Conservation (phyloP, 805 yeast species). For the Candida khao-thaluensis region DNA sequence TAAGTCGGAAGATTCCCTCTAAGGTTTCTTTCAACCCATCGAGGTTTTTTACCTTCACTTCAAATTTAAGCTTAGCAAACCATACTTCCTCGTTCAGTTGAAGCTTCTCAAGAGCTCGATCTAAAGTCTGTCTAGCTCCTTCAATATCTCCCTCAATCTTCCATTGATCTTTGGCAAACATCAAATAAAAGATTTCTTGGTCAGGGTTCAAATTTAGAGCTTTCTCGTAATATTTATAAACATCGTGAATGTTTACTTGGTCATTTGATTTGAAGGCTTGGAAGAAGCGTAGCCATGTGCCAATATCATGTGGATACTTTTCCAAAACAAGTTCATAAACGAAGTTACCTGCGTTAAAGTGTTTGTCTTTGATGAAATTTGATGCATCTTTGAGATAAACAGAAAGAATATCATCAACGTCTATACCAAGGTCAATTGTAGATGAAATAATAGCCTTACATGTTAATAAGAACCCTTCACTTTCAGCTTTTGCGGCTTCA, state of each 20-base stretch:
- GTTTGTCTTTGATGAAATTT: constrained; percentile 20
- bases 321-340: constrained; percentile 48
- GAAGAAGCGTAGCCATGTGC: constrained; percentile 51
- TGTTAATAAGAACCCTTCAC: constrained; percentile 44
- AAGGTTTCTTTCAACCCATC: constrained; percentile 36
- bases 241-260: constrained; percentile 12
- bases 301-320: constrained; percentile 44
- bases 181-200: constrained; percentile 52
- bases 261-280: constrained; percentile 21
- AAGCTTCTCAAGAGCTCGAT: constrained; percentile 42
- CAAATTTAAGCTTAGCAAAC: constrained; percentile 72
- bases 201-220: constrained; percentile 53
- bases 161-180: constrained; percentile 76
- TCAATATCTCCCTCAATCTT: constrained; percentile 42
- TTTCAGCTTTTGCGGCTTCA: constrained; percentile 55
- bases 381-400: constrained; percentile 11
- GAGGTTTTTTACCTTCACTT: constrained; percentile 43
- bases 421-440: constrained; percentile 28
- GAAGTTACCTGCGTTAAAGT: constrained; percentile 42
- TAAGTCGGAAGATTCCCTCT: constrained; percentile 19
- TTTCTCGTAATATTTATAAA: constrained; percentile 45
- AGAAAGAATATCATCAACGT: constrained; percentile 11
- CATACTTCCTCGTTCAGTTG: constrained; percentile 57
- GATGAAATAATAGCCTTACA: constrained; percentile 53
- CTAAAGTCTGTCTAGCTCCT: constrained; percentile 54